Conservation (phyloP, 768 basidiomycete species). For the Tephrocybe sp. region DNA sequence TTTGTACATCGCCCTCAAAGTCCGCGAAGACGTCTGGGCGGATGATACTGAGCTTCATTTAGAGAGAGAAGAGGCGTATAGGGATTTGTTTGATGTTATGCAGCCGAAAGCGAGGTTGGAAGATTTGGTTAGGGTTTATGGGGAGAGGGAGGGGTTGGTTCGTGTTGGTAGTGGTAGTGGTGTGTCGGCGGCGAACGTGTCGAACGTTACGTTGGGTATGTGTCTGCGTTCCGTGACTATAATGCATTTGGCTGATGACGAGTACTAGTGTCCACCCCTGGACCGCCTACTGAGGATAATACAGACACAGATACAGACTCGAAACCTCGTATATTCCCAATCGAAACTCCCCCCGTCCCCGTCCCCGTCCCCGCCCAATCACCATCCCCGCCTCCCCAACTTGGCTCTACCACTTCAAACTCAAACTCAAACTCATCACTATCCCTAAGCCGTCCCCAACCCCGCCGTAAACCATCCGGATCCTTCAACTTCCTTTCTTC, state of each 20-base stretch:
- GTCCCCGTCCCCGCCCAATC: no score
- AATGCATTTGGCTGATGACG: background rate
- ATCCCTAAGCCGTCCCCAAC: no score
- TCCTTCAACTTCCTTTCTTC: background rate
- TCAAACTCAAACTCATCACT: no score
- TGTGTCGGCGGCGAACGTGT: background rate
- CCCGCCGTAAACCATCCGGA: no score
- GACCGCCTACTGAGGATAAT: no score
- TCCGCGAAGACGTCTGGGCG: conserved; percentile 75
- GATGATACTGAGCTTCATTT: conserved; percentile 76
- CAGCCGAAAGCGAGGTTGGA: conserved; percentile 77
- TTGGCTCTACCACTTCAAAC: no score
- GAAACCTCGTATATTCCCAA: background rate
- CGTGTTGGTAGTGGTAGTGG: conserved; percentile 12
- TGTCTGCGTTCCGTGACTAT: background rate
- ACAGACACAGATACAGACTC: background rate
- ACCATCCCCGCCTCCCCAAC: no score
- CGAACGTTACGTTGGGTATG: background rate
- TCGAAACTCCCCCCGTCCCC: background rate
- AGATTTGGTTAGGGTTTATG: conserved; percentile 58
- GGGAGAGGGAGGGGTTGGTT: conserved; percentile 38
- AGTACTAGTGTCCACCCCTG: no score
- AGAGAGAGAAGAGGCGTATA: conserved; percentile 71
- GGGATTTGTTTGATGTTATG: conserved; percentile 73
- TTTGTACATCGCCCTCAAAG: conserved; percentile 76